A percentile compares a stretch with the other conserved stretches of the same genome.
Conservation (phyloP, 2,329 filamentous ascomycete genomes). For the Claviceps lovelessii region DNA sequence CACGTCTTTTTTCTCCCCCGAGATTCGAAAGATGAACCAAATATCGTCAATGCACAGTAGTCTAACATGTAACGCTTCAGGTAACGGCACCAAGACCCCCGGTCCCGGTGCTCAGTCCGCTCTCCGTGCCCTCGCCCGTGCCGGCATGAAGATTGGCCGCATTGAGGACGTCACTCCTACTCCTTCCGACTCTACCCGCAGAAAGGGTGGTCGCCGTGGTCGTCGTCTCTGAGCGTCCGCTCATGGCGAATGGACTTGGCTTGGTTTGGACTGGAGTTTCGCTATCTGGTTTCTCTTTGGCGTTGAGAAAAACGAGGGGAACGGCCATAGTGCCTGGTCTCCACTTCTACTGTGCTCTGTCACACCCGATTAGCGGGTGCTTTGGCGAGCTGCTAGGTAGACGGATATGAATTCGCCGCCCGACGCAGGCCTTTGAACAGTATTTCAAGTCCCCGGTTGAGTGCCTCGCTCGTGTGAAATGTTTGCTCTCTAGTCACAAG, state of each 20-base stretch:
- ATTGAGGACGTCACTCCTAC: slow-evolving; percentile 99
- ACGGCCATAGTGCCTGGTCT: slow-evolving; percentile 54
- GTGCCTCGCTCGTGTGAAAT: slow-evolving; percentile 1
- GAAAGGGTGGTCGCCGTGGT: slow-evolving; percentile 99
- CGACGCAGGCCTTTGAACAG: slow-evolving; percentile 29
- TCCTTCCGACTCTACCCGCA: slow-evolving; percentile 96
- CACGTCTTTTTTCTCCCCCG: neutral
- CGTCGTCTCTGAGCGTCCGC: slow-evolving; percentile 73
- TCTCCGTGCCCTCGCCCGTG: slow-evolving; percentile 95
- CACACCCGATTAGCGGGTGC: slow-evolving; percentile 11
- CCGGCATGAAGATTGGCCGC: slow-evolving; percentile 98
- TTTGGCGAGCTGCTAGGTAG: slow-evolving; percentile 20
- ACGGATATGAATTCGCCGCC: slow-evolving; percentile 30
- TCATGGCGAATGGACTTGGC: slow-evolving; percentile 9
- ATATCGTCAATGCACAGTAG: too few species aligned
- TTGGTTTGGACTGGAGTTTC: slow-evolving; percentile 24
- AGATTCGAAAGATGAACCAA: neutral
- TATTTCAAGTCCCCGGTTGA: slow-evolving; percentile 16
- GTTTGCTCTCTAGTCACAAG: neutral
- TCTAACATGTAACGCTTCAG: slow-evolving; percentile 23
- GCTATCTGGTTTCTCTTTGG: slow-evolving; percentile 42
- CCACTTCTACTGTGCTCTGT: slow-evolving; percentile 40
- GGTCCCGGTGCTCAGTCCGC: slow-evolving; percentile 98
- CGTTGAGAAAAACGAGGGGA: slow-evolving; percentile 60
- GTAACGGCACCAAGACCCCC: slow-evolving; percentile 99